Percentiles rank a stretch among this genome's conserved stretches.
phyloP scores from a whole-genome alignment of 1,139 yeast genomes.

The Suhomyces kunorum region DNA sequence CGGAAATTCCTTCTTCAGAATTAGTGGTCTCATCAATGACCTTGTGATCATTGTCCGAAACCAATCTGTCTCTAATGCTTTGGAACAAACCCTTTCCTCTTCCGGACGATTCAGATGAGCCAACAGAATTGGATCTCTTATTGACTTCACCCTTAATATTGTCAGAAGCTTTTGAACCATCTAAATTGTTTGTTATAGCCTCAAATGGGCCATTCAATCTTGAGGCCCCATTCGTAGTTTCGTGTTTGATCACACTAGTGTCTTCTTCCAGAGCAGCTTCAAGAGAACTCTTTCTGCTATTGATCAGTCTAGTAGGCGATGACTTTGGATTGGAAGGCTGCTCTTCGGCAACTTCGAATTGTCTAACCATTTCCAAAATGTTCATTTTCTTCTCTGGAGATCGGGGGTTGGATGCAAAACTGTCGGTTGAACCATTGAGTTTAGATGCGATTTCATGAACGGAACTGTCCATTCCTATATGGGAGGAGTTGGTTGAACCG shows the following conservation, averaged over 20 bases:
- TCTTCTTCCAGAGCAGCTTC: conserved; percentile 10
- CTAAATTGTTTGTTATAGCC: conserved; percentile 7
- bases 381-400: conserved; percentile 23
- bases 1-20: conserved; percentile 19
- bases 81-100: conserved; percentile 39
- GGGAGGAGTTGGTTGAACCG: conserved; percentile 15
- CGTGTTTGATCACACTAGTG: conserved; percentile 10
- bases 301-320: conserved; percentile 10
- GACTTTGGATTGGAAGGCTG: conserved; percentile 6
- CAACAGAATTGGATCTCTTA: conserved; percentile 6
- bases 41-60: conserved; percentile 18
- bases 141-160: conserved; percentile 16
- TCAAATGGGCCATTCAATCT: conserved; percentile 23
- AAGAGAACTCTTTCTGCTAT: conserved; percentile 11
- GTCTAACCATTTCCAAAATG: conserved; percentile 42
- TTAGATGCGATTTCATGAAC: conserved; percentile 18
- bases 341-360: conserved; percentile 35
- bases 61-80: conserved; percentile 35
- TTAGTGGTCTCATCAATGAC: conserved; percentile 14
- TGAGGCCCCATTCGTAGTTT: conserved; percentile 1
- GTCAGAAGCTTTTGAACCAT: conserved; percentile 5
- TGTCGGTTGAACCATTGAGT: conserved; percentile 16
- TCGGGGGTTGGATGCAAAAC: conserved; percentile 9
- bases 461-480: conserved; percentile 15
- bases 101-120: conserved; percentile 11